Evolutionary conservation across 2,329 filamentous ascomycete species (phyloP), one percentile per base, ranked within the genome.

Genomic region (Diaporthe sp.): DNA sequence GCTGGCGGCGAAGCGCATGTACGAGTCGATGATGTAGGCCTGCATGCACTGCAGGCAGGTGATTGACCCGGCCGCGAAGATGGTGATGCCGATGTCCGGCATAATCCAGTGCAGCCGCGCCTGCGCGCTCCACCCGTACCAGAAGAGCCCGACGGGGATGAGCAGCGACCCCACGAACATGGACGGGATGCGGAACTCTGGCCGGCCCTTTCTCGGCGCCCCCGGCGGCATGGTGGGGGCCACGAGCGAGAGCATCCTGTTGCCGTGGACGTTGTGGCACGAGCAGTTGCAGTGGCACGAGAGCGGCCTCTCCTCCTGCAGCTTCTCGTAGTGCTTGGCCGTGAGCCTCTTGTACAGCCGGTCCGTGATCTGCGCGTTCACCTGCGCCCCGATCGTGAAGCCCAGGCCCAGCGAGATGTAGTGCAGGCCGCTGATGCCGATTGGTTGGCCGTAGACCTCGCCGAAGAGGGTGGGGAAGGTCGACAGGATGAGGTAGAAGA

Each of bases 401-500:
- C 84, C 84, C 0, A 85, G 42, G 17, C 82, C 83, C 5, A 84
- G 78, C 1, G 80, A 79, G 72, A 86, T 78, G 78, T 85, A 86
- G 78, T 84, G 82, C 10, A 86, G 79, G 5, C 83, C 83, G 44
- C 81, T 81, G 62, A 82, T 77, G 44, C 82, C 82, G 28, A 80
- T 34, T 15, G 74, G 68, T 78, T 82, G 79, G 62, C 80, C 81
- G 80, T 86, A 86, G 7, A 80, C 79, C 1, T 65, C 49, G 3
- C 79, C 87, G 88, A 53, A 90, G 62, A 76, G 88, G 83, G 37
- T 86, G 79, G 72, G 88, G 87, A 77, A 92, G 79, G 81, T 89
- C 83, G 84, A 71, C 83, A 90, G 87, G 58, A 88, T 83, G 9
- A 91, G 82, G 79, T 90, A 91, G n/a, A 90, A 83, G 69, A 88